These are phyloP conservation scores for Pyricularia pennisetigena DNA, from an alignment of 2,329 filamentous ascomycete genomes.

Conservation along the genomic window DNA sequence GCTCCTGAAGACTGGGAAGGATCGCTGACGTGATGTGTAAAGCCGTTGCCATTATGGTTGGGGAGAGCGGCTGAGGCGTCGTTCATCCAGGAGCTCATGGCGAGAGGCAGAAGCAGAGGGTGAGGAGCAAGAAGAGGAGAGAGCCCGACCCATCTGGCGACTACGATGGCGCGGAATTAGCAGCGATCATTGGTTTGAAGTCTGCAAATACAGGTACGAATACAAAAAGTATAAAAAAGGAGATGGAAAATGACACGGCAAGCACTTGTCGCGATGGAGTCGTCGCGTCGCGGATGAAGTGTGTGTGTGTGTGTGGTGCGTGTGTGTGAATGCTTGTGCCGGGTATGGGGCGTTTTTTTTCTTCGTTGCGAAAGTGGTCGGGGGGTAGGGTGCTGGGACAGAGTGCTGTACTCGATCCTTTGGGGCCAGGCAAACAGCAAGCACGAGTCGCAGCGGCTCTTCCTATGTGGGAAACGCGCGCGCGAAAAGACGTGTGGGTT, in stretches of 20 bases:
- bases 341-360: conserved; percentile 17
- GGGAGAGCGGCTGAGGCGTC: conserved; percentile 47
- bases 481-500: neutral
- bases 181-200: conserved; percentile 26
- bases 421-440: neutral
- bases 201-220: conserved; percentile 24
- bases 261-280: conserved; percentile 32
- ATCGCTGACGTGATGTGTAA: conserved; percentile 50
- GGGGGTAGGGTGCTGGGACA: neutral
- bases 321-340: conserved; percentile 2
- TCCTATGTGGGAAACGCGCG: neutral
- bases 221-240: conserved; percentile 16
- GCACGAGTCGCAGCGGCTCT: neutral
- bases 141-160: conserved; percentile 35
- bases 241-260: conserved; percentile 34
- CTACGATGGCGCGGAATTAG: conserved; percentile 24
- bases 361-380: neutral
- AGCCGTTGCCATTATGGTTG: conserved; percentile 62
- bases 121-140: conserved; percentile 7
- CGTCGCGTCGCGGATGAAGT: conserved; percentile 29
- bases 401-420: neutral
- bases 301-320: conserved; percentile 21
- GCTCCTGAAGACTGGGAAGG: conserved; percentile 35
- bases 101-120: conserved; percentile 23
- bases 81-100: conserved; percentile 67